Evolutionary conservation across 2,329 filamentous ascomycete species (phyloP), one percentile per base, ranked within the genome.

Genomic region (Beauveria sp.): DNA sequence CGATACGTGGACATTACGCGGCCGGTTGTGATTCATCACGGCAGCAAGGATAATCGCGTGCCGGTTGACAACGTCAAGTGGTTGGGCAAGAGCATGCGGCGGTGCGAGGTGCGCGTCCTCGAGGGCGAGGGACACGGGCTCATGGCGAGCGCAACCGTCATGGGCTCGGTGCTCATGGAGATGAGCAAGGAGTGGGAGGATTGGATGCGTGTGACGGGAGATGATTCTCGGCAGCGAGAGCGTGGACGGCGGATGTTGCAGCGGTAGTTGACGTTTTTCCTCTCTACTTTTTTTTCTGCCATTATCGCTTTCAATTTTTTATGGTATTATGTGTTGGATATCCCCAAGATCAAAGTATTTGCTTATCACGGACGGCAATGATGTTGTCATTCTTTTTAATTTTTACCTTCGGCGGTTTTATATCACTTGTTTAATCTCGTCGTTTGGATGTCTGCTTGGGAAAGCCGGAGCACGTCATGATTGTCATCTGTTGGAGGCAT

Each of bases 1-100:
- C 87, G 93, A 55, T 99, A 99, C 71, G 93, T 96, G 20, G 95
- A 99, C 71, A 96, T 99, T 66, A 96, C 89, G 6, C 85, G 92
- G 9, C 85, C 91, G 0, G 90, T 98, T 0, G 88, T 97, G 26
- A 96, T 99, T 66, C 93, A 97, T 70, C 95, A 99, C 72, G 95
- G 95, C 43, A 91, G 86, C 70, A 87, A 90, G 68, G 95, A 99
- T 70, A 92, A 89, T 7, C 85, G 95, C 26, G 95, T 99, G 1
- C 95, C 95, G 0, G 89, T 96, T 16, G 95, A 96, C 62, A 99
- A 99, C 69, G 91, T 97, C 24, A 84, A 88, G 66, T 99, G 95
- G 95, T 82, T 99, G 8, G 93, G 92, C 63, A 93, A 93, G 74
- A 90, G 90, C 48, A 98, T 99, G 93, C 86, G 90, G 34, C 83